Evolutionary conservation across 345 rosid species (phyloP).

Genomic region (Populus simonii): DNA sequence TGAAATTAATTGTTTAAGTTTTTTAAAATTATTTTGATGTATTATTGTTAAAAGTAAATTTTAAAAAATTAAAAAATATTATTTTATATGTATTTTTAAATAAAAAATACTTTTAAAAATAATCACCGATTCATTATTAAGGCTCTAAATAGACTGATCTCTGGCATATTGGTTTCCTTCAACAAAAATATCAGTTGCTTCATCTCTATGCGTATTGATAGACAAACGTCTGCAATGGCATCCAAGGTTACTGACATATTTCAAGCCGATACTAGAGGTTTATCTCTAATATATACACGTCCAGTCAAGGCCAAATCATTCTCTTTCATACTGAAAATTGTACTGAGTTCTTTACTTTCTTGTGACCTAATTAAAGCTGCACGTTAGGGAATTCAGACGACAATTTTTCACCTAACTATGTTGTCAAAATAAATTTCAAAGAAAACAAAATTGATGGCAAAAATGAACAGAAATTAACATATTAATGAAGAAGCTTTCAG

Average conservation of each 20-base stretch:
- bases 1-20: no score
- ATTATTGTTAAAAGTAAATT: no score
- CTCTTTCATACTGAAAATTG: not conserved
- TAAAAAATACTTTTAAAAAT: no score
- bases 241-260: not conserved
- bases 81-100: no score
- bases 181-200: no score
- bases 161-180: no score
- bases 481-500: not conserved
- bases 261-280: not conserved
- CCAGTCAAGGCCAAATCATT: not conserved
- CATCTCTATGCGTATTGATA: no score
- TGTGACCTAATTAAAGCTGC: not conserved
- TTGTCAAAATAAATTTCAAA: not conserved
- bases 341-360: not conserved
- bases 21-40: no score
- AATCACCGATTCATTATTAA: no score
- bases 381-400: not conserved
- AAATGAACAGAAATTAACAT: not conserved
- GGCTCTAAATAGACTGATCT: no score
- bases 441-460: not conserved
- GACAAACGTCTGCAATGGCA: not conserved
- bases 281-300: not conserved
- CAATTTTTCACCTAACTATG: not conserved
- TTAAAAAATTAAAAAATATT: no score